Evolutionary conservation across 1,139 yeast species (phyloP), one percentile per base, ranked within the genome.

Genomic region (Candida anutae): DNA sequence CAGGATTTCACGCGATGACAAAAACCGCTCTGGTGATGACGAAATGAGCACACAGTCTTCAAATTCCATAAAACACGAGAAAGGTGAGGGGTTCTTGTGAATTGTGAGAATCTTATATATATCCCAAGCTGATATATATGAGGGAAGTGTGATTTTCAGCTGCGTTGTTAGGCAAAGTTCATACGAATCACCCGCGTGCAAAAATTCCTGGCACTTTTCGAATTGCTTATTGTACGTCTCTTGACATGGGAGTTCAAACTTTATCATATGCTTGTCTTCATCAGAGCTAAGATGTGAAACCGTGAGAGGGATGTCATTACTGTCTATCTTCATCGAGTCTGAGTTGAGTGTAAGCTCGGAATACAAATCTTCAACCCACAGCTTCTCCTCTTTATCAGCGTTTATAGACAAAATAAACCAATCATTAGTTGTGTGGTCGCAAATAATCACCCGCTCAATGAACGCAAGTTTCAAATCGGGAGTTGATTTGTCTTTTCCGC

Each of bases 11-110:
- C 68, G 67, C 96, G 97, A 93, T 3, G 80, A 73, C 32, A 93
- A 54, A 46, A 90, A 93, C 33, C 98, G 61, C 50, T 93, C 99
- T 0, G 99, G 99, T 0, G 97, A 88, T 0, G 96, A 80, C 1
- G 95, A 85, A 4, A 90, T 66, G 23, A 93, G 58, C 4, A 65
- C 57, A 22, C 83, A 72, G 40, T 78, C 85, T n/a, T 68, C 74
- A 42, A 88, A 81, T 27, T 76, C 69, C 62, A 90, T 62, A 48
- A 61, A 90, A 35, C 94, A 79, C 1, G 95, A 78, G 49, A 82
- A 88, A 1, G 99, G 98, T 0, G 97, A 84, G 3, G 98, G 97
- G 47, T 93, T 93, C 33, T 71, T 72, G 24, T 46, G 53, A 15
- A 58, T 50, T 0, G 84, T 74, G 28, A 90, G 60, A 1, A 76